A percentile compares a stretch with the other conserved stretches of the same genome.
Evolutionary conservation across 2,329 filamentous ascomycete genomes (phyloP).

Genomic region (Metarhizium anisopliae): DNA sequence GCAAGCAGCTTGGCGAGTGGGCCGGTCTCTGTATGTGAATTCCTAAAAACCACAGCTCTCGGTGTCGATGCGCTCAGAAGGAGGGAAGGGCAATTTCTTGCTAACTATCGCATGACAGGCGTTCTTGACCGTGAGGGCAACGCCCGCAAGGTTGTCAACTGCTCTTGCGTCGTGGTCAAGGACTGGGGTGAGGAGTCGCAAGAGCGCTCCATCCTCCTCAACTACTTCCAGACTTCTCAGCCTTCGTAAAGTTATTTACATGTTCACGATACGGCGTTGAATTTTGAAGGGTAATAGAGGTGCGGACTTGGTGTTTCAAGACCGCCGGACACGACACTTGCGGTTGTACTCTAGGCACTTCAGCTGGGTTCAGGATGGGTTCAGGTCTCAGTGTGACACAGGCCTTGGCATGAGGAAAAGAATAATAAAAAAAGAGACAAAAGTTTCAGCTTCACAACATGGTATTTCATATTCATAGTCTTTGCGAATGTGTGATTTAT

Average conservation of each 20-base stretch:
- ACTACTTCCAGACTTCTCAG: slow-evolving; percentile 98
- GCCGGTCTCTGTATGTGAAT: slow-evolving; percentile 87
- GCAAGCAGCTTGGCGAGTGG: slow-evolving; percentile 99
- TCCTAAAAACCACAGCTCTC: neutral
- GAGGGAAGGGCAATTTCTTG: slow-evolving; percentile 2
- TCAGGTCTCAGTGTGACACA: slow-evolving; percentile 22
- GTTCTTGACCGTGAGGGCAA: slow-evolving; percentile 99
- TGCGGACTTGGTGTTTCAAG: slow-evolving; percentile 21
- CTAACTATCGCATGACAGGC: slow-evolving; percentile 48
- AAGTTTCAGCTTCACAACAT: slow-evolving; percentile 6
- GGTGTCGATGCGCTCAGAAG: neutral
- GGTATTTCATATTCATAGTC: neutral
- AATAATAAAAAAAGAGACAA: slow-evolving; percentile 26
- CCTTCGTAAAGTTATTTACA: slow-evolving; percentile 18
- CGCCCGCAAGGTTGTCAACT: slow-evolving; percentile 99
- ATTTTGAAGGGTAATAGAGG: slow-evolving; percentile 30
- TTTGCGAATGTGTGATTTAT: neutral
- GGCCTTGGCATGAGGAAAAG: slow-evolving; percentile 27
- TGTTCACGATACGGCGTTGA: slow-evolving; percentile 20
- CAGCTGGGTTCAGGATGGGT: slow-evolving; percentile 36
- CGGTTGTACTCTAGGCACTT: slow-evolving; percentile 39
- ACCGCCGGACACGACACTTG: slow-evolving; percentile 26
- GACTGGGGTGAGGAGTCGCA: slow-evolving; percentile 99
- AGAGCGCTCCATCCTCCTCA: slow-evolving; percentile 97
- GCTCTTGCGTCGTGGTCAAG: slow-evolving; percentile 99